Conservation (phyloP, 768 basidiomycete genomes). For the Mycena haematopus region DNA sequence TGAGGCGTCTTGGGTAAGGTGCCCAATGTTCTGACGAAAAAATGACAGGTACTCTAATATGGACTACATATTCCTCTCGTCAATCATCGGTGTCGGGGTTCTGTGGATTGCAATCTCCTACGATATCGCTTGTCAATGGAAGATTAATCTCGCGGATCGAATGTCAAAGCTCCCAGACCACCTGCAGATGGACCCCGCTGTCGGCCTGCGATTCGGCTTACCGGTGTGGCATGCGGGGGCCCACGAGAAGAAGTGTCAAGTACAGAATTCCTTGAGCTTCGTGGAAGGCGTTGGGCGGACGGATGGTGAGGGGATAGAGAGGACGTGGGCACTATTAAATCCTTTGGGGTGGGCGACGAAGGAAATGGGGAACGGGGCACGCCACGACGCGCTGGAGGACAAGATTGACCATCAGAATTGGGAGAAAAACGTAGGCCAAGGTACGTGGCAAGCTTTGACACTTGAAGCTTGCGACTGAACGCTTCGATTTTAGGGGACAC, state of each 20-base stretch:
- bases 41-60: constrained; percentile 32
- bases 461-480: background rate
- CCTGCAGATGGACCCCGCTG: background rate
- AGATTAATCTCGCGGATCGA: constrained; percentile 7
- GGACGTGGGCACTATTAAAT: constrained; percentile 38
- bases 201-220: constrained; percentile 11
- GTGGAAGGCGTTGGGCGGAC: constrained; percentile 22
- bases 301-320: constrained; percentile 33
- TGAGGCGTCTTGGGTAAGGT: background rate
- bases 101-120: constrained; percentile 25
- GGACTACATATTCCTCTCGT: constrained; percentile 33
- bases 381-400: constrained; percentile 37
- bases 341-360: constrained; percentile 33
- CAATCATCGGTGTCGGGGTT: constrained; percentile 3
- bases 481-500: too few species aligned
- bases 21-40: background rate
- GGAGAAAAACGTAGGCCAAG: constrained; percentile 23
- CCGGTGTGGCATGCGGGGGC: constrained; percentile 30
- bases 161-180: background rate
- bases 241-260: constrained; percentile 30
- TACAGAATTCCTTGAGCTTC: constrained; percentile 25
- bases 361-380: constrained; percentile 38
- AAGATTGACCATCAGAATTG: constrained; percentile 32
- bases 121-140: constrained; percentile 37
- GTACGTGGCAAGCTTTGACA: background rate